Evolutionary conservation across 192 early-diverging fungal genomes (phyloP), one percentile per base, ranked within the genome.

Genomic region (Lunasporangiospora selenospora): DNA sequence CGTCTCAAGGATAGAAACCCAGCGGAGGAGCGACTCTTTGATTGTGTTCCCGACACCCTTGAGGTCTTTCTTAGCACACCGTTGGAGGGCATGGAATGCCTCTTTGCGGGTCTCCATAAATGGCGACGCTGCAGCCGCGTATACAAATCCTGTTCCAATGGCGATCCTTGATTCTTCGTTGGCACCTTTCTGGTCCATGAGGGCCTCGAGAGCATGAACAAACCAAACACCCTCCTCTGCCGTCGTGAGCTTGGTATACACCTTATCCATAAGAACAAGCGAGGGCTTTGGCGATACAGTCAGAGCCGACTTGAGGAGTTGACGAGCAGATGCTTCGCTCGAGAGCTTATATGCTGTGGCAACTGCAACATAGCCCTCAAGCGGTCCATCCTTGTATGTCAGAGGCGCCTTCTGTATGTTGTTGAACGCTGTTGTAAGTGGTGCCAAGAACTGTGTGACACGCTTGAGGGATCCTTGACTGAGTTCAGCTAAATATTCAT

Each of bases 181-280:
- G 43, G 71, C 51, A 3, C 64, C 65, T 9, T 69, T 71, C 37
- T 83, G 77, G 26, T 80, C 64, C 30, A 81, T 80, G 38, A 81
- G 67, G 7, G 46, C 62, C 56, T 81, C 76, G 24, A 87, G 69
- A 27, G 88, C 67, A 50, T 90, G 89, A 32, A 86, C 78, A 30
- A 90, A 73, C 87, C 93, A 92, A 9, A 70, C 75, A 31, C 84
- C 83, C 62, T 93, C 92, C 16, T 82, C 77, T 4, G 80, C 62
- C 15, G 62, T 70, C 3, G 84, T 69, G 33, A 89, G 81, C 67
- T 93, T 93, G 48, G 82, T 83, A 56, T 89, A 96, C 30, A 88
- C 87, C 70, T 91, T 92, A 51, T 96, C 93, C 84, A 89, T 90
- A 37, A 95, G 70, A 11, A 93, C 78, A 45, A 90, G 90, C 6